Percentiles rank a stretch among this genome's conserved stretches.
phyloP scores from a whole-genome alignment of 1,139 yeast species.

The Pichia sp. region DNA sequence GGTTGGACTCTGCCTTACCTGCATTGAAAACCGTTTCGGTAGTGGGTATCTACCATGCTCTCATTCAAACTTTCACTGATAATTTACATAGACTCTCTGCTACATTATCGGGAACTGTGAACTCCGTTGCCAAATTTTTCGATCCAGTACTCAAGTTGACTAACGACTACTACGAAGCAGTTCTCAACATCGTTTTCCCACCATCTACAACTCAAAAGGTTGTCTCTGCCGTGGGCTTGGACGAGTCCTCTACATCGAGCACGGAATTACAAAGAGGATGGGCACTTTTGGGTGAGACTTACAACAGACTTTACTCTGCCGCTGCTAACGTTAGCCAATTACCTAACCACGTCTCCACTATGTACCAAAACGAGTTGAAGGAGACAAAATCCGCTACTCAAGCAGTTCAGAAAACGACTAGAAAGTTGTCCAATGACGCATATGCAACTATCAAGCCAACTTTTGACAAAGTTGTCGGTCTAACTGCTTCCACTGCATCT shows the following conservation, averaged over 20 bases:
- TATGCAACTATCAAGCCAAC: constrained; percentile 23
- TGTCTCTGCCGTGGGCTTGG: background rate
- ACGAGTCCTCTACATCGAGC: no score
- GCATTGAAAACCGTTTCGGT: constrained; percentile 14
- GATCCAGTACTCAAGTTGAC: constrained; percentile 18
- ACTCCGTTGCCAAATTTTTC: constrained; percentile 6
- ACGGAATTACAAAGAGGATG: constrained; percentile 19
- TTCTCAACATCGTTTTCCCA: constrained; percentile 18
- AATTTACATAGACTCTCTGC: constrained; percentile 6
- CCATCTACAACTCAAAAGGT: constrained; percentile 7
- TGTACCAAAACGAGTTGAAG: constrained; percentile 22
- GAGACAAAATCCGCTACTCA: constrained; percentile 21
- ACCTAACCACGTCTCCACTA: constrained; percentile 23
- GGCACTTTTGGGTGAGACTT: constrained; percentile 13
- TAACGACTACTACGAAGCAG: constrained; percentile 20
- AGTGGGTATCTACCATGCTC: constrained; percentile 6
- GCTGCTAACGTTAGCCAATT: constrained; percentile 19
- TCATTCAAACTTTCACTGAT: constrained; percentile 3
- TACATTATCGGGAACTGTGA: constrained; percentile 5
- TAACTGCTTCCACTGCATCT: constrained; percentile 3
- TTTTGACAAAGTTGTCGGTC: constrained; percentile 20
- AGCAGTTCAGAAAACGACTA: constrained; percentile 27
- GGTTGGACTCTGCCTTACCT: constrained; percentile 19
- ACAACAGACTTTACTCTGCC: constrained; percentile 15
- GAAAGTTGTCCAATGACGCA: constrained; percentile 27